Percentiles rank a stretch among this genome's conserved stretches.
Conservation (phyloP, 352 stramenopile species). For the Phytophthora podocarpi region DNA sequence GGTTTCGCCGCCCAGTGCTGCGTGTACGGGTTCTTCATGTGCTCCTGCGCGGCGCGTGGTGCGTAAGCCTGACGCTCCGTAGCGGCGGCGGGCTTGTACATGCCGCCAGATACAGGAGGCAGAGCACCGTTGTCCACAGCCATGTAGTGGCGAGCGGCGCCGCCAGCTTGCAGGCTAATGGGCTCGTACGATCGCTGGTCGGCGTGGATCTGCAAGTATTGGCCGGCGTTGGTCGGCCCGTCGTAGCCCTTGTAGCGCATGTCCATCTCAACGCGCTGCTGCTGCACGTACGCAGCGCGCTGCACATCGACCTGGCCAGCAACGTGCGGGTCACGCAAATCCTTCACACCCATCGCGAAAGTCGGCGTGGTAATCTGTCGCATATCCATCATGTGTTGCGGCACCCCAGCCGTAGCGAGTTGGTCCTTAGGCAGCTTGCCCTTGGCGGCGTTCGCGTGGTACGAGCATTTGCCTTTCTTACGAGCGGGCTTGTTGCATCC, state of each 20-base stretch:
- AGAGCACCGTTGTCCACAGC: conserved; percentile 48
- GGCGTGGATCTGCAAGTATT: conserved; percentile 76
- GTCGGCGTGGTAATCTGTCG: conserved; percentile 75
- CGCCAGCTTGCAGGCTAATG: conserved; percentile 53
- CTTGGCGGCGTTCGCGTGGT: conserved; percentile 82
- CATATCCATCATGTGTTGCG: conserved; percentile 84
- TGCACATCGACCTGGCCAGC: conserved; percentile 41
- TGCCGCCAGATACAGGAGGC: conserved; percentile 52
- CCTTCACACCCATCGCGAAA: conserved; percentile 55
- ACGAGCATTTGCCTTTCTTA: conserved; percentile 89
- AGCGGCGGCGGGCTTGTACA: conserved; percentile 44
- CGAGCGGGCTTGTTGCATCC: conserved; percentile 84
- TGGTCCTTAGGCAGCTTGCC: conserved; percentile 65
- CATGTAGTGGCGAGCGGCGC: conserved; percentile 53
- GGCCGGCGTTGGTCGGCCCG: conserved; percentile 35
- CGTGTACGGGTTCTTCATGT: conserved; percentile 63
- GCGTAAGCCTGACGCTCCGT: conserved; percentile 49
- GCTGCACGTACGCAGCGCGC: conserved; percentile 50
- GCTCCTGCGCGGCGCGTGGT: conserved; percentile 27
- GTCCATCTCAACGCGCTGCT: conserved; percentile 71
- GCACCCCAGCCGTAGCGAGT: conserved; percentile 25
- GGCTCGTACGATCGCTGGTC: conserved; percentile 81
- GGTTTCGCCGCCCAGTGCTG: conserved; percentile 71
- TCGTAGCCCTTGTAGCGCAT: conserved; percentile 84
- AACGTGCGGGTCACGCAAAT: conserved; percentile 41